Percentiles rank a stretch among this genome's conserved stretches.
phyloP scores from a whole-genome alignment of 305 asterid genomes.

The Fraxinus platypoda region DNA sequence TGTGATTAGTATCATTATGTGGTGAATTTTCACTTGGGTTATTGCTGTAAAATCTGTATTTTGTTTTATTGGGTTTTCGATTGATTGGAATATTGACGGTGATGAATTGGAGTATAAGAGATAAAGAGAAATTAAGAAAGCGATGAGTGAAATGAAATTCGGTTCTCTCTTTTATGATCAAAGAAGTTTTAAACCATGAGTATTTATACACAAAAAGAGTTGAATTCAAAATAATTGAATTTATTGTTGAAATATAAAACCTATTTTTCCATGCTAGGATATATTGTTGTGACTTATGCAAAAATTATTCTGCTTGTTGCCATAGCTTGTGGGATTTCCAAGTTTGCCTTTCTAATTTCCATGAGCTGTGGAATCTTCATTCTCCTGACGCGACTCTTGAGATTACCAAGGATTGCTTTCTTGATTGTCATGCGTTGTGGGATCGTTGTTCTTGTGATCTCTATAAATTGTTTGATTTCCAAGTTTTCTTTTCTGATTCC shows the following conservation, averaged over 20 bases:
- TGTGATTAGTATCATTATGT: not conserved
- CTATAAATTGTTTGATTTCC: not conserved
- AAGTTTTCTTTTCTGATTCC: not conserved
- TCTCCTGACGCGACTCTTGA: not conserved
- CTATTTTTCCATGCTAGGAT: not conserved
- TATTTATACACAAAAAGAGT: not conserved
- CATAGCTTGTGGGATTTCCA: not conserved
- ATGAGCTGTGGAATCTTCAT: not conserved
- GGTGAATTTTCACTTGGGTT: not conserved
- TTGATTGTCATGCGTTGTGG: not conserved
- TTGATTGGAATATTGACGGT: not conserved
- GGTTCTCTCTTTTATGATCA: not conserved
- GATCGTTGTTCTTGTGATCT: not conserved
- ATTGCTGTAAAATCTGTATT: not conserved
- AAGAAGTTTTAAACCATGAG: not conserved
- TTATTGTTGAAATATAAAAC: not conserved
- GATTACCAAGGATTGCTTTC: not conserved
- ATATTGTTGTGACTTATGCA: not conserved
- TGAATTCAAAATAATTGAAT: not conserved
- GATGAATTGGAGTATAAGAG: not conserved
- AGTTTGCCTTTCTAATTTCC: not conserved
- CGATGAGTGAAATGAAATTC: not conserved
- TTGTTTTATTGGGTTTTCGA: not conserved
- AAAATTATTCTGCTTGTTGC: not conserved
- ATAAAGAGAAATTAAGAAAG: not conserved